Evolutionary conservation across 1,284 basidiomycete species (phyloP).

Genomic region (Amylostereum chailletii): DNA sequence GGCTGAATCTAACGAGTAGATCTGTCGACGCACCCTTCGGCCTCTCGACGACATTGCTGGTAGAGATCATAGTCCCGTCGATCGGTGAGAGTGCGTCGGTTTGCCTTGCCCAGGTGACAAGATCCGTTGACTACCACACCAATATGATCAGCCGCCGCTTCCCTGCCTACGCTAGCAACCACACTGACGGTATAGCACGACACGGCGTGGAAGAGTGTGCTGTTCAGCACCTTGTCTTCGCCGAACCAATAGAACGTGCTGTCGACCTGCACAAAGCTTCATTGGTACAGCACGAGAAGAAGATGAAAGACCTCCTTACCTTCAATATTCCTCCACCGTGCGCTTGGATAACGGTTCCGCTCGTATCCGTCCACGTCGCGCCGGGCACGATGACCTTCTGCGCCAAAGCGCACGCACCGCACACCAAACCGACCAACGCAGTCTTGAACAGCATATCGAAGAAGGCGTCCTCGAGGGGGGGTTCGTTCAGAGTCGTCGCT

Average conservation of each 20-base stretch:
- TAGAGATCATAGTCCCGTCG: conserved; percentile 46
- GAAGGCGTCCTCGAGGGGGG: too few relatives aligned
- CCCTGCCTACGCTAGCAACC: not conserved
- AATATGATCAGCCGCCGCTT: not conserved
- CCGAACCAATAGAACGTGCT: conserved; percentile 56
- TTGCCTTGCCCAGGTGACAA: conserved; percentile 48
- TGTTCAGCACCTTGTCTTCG: conserved; percentile 56
- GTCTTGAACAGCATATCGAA: too few relatives aligned
- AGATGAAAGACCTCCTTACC: conserved; percentile 20
- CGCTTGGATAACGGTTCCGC: conserved; percentile 54
- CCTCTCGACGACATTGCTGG: conserved; percentile 51
- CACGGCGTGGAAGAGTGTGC: conserved; percentile 46
- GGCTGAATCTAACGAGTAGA: too few relatives aligned
- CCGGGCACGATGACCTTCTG: conserved; percentile 45
- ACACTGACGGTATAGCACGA: conserved; percentile 44
- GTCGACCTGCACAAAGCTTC: conserved; percentile 31
- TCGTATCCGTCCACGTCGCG: conserved; percentile 56
- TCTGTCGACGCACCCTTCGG: conserved; percentile 41
- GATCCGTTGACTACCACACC: conserved; percentile 36
- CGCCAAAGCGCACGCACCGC: too few relatives aligned
- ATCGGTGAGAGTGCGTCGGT: conserved; percentile 49
- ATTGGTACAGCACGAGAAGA: not conserved
- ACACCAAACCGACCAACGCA: too few relatives aligned
- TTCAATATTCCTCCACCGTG: conserved; percentile 56
- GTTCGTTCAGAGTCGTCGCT: too few relatives aligned